phyloP scores from a whole-genome alignment of 2,329 filamentous ascomycete genomes.

The Phialophora expanda region DNA sequence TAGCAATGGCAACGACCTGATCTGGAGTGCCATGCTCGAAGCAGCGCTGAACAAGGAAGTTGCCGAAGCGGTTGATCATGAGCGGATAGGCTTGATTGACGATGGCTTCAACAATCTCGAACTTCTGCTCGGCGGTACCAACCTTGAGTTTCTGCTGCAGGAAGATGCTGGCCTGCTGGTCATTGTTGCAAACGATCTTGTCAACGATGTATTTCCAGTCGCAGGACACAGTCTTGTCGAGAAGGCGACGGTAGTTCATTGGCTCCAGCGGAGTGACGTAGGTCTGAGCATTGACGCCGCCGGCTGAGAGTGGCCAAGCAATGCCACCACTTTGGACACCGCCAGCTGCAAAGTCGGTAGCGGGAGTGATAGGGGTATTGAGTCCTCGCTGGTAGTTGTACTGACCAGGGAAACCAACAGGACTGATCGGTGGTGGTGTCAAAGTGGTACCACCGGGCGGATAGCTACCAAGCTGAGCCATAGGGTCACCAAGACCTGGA shows the following conservation, averaged over 20 bases:
- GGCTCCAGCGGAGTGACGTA: slow-evolving; percentile 89
- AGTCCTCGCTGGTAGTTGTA: slow-evolving; percentile 38
- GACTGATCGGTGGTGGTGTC: slow-evolving; percentile 35
- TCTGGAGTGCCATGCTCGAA: slow-evolving; percentile 97
- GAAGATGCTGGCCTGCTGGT: slow-evolving; percentile 98
- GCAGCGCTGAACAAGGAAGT: slow-evolving; percentile 97
- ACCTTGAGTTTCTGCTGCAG: slow-evolving; percentile 98
- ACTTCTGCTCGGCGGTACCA: slow-evolving; percentile 92
- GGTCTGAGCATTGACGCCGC: slow-evolving; percentile 67
- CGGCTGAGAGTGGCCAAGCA: slow-evolving; percentile 44
- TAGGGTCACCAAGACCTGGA: slow-evolving; percentile 27
- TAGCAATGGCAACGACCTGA: slow-evolving; percentile 92
- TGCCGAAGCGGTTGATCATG: slow-evolving; percentile 98
- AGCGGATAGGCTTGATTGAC: slow-evolving; percentile 91
- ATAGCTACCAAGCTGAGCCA: slow-evolving; percentile 29
- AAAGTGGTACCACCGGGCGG: slow-evolving; percentile 27
- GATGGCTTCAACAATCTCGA: slow-evolving; percentile 95
- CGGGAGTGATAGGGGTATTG: slow-evolving; percentile 31
- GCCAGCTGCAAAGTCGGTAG: slow-evolving; percentile 28
- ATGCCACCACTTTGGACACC: slow-evolving; percentile 30
- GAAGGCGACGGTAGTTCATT: slow-evolving; percentile 90
- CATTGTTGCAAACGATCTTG: slow-evolving; percentile 99
- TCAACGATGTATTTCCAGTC: slow-evolving; percentile 99
- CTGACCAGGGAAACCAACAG: slow-evolving; percentile 29
- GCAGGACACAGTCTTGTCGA: slow-evolving; percentile 94